These are phyloP conservation scores for Diplotaxis tenuifolia DNA, from an alignment of 345 rosid species.

Conservation along the genomic window DNA sequence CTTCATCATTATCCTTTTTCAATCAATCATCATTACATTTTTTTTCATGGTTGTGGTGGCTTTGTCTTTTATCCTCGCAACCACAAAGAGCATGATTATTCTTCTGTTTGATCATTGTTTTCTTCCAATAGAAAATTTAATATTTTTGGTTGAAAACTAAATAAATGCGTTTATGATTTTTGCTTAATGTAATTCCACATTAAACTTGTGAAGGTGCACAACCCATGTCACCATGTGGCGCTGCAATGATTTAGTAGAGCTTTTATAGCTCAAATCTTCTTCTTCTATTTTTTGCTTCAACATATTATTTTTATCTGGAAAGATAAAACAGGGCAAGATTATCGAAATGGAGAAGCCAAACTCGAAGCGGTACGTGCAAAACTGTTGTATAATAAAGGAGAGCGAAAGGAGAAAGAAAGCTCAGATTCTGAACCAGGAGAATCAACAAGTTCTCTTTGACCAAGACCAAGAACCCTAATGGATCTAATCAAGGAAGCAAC, in stretches of 20 bases:
- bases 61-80: slow-evolving; percentile 27
- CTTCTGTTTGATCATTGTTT: slow-evolving; percentile 11
- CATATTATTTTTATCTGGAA: too few species aligned
- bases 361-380: slow-evolving; percentile 79
- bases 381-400: slow-evolving; percentile 83
- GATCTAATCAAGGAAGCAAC: slow-evolving; percentile 34
- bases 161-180: slow-evolving; percentile 36
- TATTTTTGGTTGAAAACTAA: slow-evolving; percentile 35
- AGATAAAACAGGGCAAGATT: too few species aligned
- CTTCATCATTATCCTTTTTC: slow-evolving; percentile 31
- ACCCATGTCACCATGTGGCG: slow-evolving; percentile 44
- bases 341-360: slow-evolving; percentile 77
- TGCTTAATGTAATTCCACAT: slow-evolving; percentile 27
- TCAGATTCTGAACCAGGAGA: slow-evolving; percentile 95
- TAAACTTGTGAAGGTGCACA: slow-evolving; percentile 37
- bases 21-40: slow-evolving; percentile 30
- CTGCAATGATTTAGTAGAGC: slow-evolving; percentile 17
- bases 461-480: too few species aligned
- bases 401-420: slow-evolving; percentile 98
- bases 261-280: slow-evolving; percentile 14
- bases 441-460: slow-evolving; percentile 80
- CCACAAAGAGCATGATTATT: slow-evolving; percentile 34
- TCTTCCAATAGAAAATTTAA: background rate
- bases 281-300: background rate
- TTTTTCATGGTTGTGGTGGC: slow-evolving; percentile 8